Evolutionary conservation across 2,329 filamentous ascomycete species (phyloP).

Genomic region (Fusarium marasasianum): DNA sequence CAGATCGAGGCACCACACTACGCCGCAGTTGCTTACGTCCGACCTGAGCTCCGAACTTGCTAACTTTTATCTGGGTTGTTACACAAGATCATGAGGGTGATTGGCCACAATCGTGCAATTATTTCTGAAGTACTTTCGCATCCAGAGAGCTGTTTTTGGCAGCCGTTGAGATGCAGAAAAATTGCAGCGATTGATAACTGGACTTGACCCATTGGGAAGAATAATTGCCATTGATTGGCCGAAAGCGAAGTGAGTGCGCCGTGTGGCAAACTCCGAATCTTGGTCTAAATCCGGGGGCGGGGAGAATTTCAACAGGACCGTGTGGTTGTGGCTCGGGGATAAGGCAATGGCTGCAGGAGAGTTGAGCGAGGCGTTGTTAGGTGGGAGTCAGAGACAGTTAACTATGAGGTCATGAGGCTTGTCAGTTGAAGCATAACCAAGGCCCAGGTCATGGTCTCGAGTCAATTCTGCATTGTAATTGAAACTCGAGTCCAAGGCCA

Average conservation of each 20-base stretch:
- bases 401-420: conserved; percentile 5
- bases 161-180: not conserved
- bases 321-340: conserved; percentile 27
- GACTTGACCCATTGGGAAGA: conserved; percentile 4
- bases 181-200: not conserved
- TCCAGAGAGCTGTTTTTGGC: not conserved
- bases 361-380: not conserved
- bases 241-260: conserved; percentile 1
- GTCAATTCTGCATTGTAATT: not conserved
- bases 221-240: conserved; percentile 26
- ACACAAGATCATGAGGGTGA: not conserved
- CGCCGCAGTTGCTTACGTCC: not conserved
- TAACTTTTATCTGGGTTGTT: not conserved
- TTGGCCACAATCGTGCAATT: not conserved
- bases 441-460: not conserved
- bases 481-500: not conserved
- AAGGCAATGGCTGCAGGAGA: conserved; percentile 11
- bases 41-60: not conserved
- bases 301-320: not conserved
- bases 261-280: conserved; percentile 34
- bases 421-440: not conserved
- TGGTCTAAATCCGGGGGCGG: conserved; percentile 39
- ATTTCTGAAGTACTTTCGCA: not conserved
- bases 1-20: not conserved
- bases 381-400: not conserved